Percentiles rank a stretch among this genome's conserved stretches.
These are phyloP conservation scores for Petasospora rhodanensis DNA, from an alignment of 1,139 yeast genomes.

Conservation along the genomic window DNA sequence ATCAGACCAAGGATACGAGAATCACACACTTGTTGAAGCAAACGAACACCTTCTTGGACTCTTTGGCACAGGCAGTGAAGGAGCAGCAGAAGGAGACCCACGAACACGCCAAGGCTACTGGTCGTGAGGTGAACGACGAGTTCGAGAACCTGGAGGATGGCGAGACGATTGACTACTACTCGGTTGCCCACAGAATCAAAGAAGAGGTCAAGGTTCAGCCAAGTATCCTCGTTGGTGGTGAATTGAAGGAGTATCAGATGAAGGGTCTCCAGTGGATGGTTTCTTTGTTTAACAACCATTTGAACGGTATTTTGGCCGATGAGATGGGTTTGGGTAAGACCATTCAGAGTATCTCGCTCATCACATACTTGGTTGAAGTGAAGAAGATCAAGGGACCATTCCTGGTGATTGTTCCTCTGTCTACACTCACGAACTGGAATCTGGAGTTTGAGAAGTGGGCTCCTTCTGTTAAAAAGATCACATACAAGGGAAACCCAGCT, in stretches of 20 bases:
- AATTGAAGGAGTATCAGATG: slow-evolving; percentile 85
- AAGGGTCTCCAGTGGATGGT: slow-evolving; percentile 99
- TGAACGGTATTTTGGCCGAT: slow-evolving; percentile 93
- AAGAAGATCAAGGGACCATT: slow-evolving; percentile 67
- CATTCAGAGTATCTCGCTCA: slow-evolving; percentile 74
- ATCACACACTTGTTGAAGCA: slow-evolving; percentile 75
- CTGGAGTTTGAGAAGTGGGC: slow-evolving; percentile 88
- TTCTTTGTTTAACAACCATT: slow-evolving; percentile 83
- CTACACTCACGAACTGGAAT: slow-evolving; percentile 83
- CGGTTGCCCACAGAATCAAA: slow-evolving; percentile 70
- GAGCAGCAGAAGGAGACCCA: slow-evolving; percentile 65
- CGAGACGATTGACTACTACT: slow-evolving; percentile 66
- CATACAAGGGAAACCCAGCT: slow-evolving; percentile 71
- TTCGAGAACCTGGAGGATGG: slow-evolving; percentile 42
- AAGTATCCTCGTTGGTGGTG: slow-evolving; percentile 73
- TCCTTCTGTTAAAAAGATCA: slow-evolving; percentile 60
- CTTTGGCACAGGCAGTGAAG: slow-evolving; percentile 73
- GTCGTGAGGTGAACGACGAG: slow-evolving; percentile 30
- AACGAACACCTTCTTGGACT: slow-evolving; percentile 71
- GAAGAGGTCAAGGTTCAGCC: slow-evolving; percentile 68
- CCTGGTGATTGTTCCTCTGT: slow-evolving; percentile 76
- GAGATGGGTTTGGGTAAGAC: slow-evolving; percentile 93
- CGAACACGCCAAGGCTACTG: slow-evolving; percentile 30
- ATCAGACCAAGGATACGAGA: slow-evolving; percentile 80
- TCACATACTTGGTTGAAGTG: slow-evolving; percentile 68